Evolutionary conservation across 371 early-diverging fungal genomes (phyloP).

Genomic region (Rhizopus arrhizus): DNA sequence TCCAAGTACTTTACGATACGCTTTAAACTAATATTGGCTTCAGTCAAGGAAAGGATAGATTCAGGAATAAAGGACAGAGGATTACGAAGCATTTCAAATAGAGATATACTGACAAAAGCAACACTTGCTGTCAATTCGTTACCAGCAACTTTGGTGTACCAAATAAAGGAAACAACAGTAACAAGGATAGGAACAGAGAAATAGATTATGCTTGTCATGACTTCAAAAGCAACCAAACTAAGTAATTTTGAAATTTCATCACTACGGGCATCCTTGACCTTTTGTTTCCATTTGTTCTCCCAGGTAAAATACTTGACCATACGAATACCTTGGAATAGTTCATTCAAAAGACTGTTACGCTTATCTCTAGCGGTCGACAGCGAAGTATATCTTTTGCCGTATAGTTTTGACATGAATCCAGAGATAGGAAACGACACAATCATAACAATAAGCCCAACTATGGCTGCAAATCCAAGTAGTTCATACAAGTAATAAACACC

Average conservation of each 20-base stretch:
- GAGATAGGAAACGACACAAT: slow-evolving; percentile 62
- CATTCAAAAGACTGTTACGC: slow-evolving; percentile 53
- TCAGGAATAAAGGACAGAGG: slow-evolving; percentile 59
- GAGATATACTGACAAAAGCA: slow-evolving; percentile 64
- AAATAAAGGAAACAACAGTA: slow-evolving; percentile 57
- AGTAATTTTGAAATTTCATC: slow-evolving; percentile 53
- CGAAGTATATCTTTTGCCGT: slow-evolving; percentile 23
- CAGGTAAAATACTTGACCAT: slow-evolving; percentile 73
- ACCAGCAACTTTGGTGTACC: slow-evolving; percentile 60
- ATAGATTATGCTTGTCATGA: slow-evolving; percentile 45
- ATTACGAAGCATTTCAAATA: slow-evolving; percentile 58
- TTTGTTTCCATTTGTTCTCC: slow-evolving; percentile 62
- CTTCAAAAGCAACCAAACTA: slow-evolving; percentile 38
- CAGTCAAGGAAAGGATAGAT: slow-evolving; percentile 31
- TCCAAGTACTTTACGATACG: slow-evolving; percentile 59
- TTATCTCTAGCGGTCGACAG: slow-evolving; percentile 41
- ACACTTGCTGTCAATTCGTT: slow-evolving; percentile 52
- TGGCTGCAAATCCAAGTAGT: slow-evolving; percentile 53
- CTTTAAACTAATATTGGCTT: slow-evolving; percentile 54
- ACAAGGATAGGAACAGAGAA: slow-evolving; percentile 58
- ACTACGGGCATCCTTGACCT: slow-evolving; percentile 53
- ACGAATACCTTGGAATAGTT: slow-evolving; percentile 68
- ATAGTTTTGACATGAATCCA: slow-evolving; percentile 42
- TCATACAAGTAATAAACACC: slow-evolving; percentile 51
- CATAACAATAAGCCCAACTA: slow-evolving; percentile 57